Base-by-base conservation (phyloP, 331 rosid species). In the Cydonia oblonga region DNA sequence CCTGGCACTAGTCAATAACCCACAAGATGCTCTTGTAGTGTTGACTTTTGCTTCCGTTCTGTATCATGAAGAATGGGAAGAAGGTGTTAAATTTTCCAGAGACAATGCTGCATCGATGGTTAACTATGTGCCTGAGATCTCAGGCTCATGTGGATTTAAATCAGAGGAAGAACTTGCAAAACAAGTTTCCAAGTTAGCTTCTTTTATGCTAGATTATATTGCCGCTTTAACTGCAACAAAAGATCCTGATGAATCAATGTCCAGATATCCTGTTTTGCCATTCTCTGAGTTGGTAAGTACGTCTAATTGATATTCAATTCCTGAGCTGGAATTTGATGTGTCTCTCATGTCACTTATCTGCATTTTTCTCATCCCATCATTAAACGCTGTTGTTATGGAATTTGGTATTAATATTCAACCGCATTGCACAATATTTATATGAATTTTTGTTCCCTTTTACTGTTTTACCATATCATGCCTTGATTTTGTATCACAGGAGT, bases 1-100 rank as follows among this genome's bases (percentile, higher is more conserved):
- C 84, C 63, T 86, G 80, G 91, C 96, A 64, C 80, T 91, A 73
- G 82, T 85, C 64, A 79, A 84, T 56, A 80, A 81, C 60, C 92
- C 96, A 63, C 99, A 89, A 83, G 91, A 91, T 76, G 82, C 87
- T 68, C 70, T 77, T 67, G 89, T 83, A 53, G 87, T 89, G 60
- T 76, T 82, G 77, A 69, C 89, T 68, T 78, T 95, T 83, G 96
- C 96, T 81, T 90, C 96, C 67, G 83, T 85, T 82, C 81, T 95
- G 75, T 89, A 89, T 80, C 89, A 86, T 42, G 99, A 90, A 70
- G 86, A 80, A 68, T 88, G 97, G 96, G 68, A 80, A 75, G 71
- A 70, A 73, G 96, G 96, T 69, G 68, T 89, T 63, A 82, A 82
- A 72, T 89, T 83, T 89, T 92, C 93, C 16, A 85, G 79, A 81